Evolutionary conservation across 345 rosid species (phyloP).

Genomic region (Eutrema japonicum): DNA sequence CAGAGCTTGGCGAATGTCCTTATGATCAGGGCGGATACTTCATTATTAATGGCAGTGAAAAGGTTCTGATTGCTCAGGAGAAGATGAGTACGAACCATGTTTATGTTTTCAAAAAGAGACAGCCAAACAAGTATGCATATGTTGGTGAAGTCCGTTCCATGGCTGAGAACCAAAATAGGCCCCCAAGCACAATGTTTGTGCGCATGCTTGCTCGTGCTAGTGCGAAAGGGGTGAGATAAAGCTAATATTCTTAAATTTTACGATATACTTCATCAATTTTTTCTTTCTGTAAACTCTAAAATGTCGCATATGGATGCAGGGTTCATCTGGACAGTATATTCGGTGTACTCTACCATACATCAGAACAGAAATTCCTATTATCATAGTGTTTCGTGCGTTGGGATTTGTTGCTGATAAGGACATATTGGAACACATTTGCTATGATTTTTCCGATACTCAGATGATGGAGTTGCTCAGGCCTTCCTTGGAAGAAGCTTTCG

Average conservation of each 20-base stretch:
- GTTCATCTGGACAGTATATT: conserved; percentile 95
- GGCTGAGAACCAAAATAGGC: conserved; percentile 96
- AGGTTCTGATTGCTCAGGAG: conserved; percentile 97
- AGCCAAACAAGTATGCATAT: conserved; percentile 90
- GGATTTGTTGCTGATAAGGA: conserved; percentile 99
- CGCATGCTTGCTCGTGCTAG: conserved; percentile 98
- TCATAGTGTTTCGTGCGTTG: conserved; percentile 93
- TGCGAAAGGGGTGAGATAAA: conserved; percentile 84
- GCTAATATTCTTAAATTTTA: conserved; percentile 9
- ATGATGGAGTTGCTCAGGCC: conserved; percentile 99
- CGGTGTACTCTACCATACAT: conserved; percentile 97
- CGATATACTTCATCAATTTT: neutral
- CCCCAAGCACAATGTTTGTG: conserved; percentile 98
- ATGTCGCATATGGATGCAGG: conserved; percentile 54
- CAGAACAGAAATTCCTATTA: conserved; percentile 95
- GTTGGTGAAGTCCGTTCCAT: conserved; percentile 96
- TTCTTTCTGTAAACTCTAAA: neutral
- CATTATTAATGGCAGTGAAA: conserved; percentile 97
- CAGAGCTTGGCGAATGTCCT: conserved; percentile 99
- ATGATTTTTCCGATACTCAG: conserved; percentile 84
- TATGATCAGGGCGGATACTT: conserved; percentile 99
- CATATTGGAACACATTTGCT: conserved; percentile 91
- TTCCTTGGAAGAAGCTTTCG: conserved; percentile 97
- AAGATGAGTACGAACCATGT: conserved; percentile 99
- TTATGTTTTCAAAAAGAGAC: conserved; percentile 95